Base-by-base conservation (phyloP, 306 rosid genomes). In the Dicorynia guianensis region DNA sequence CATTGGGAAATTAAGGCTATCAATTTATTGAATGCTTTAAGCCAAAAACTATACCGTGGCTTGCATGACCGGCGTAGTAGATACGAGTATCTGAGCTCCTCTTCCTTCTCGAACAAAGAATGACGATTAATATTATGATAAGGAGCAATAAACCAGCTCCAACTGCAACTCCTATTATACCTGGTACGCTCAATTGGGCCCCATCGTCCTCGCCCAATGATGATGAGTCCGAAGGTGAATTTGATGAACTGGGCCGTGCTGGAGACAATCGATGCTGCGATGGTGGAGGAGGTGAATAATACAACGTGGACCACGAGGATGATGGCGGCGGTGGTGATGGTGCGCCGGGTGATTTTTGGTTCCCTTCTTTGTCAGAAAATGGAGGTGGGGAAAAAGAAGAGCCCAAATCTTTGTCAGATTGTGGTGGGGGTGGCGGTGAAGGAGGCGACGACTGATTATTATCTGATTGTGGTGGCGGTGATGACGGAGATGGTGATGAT, bases 101-200 rank as follows among this genome's bases (percentile, higher is more conserved):
- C 75, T 64, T 91, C 77, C 25, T 90, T 78, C 71, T 82, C 6
- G 39, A 6, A 71, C 89, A 85, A 4, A 49, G 56, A 36, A 81
- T 5, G 69, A 72, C 40, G 17, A 82, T 0, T 8, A 80, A 5
- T 11, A 83, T 54, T 19, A 83, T 0, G 48, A 90, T 39, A 10
- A 88, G 59, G 1, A 91, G 72, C 56, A 90, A 52, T 12, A 93
- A 14, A 6, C 82, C 95, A 13, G 61, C 90, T 17, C 81, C 95
- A 13, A 65, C 77, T 46, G 76, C 89, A 55, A 87, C 43, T 79
- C 85, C 97, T 50, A 83, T 18, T 33, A 94, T 85, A 63, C 71
- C 0, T 5, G 87, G 80, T 42, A 39, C 5, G 75, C 59, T 46
- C 15, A 53, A 4, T 13, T 13, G 1, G 80, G 52, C 12, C 4